These are phyloP conservation scores for Coemansia sp. DNA, from an alignment of 192 early-diverging fungal species.

Conservation along the genomic window DNA sequence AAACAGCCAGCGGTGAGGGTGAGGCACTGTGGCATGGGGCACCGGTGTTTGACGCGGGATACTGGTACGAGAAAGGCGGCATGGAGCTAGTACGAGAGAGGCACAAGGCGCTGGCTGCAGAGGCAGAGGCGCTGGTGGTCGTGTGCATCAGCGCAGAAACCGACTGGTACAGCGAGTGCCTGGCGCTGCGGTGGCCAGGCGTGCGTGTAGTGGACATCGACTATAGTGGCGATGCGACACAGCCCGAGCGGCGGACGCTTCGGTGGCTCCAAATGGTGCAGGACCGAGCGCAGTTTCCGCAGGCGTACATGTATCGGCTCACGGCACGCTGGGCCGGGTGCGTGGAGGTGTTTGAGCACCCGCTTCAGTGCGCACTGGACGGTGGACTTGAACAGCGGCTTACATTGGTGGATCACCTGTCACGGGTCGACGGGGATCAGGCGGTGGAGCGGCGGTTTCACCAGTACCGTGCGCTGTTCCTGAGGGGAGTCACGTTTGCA, in stretches of 20 bases:
- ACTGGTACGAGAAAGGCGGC: slow-evolving; percentile 42
- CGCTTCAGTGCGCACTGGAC: slow-evolving; percentile 18
- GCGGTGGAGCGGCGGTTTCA: slow-evolving; percentile 36
- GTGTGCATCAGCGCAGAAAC: slow-evolving; percentile 9
- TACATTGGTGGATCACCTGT: slow-evolving; percentile 25
- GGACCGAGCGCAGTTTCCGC: slow-evolving; percentile 32
- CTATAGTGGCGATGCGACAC: slow-evolving; percentile 27
- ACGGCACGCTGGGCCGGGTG: slow-evolving; percentile 48
- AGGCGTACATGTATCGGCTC: slow-evolving; percentile 32
- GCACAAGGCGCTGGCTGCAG: slow-evolving; percentile 16
- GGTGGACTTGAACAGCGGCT: slow-evolving; percentile 18
- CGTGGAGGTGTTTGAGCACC: slow-evolving; percentile 51
- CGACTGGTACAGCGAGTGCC: slow-evolving; percentile 25
- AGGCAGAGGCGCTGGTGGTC: slow-evolving; percentile 32
- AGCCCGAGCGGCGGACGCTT: slow-evolving; percentile 24
- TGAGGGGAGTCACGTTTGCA: slow-evolving; percentile 38
- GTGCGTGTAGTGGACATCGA: slow-evolving; percentile 35
- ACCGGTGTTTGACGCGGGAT: slow-evolving; percentile 41
- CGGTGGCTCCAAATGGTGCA: slow-evolving; percentile 42
- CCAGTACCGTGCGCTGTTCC: slow-evolving; percentile 43
- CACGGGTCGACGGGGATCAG: slow-evolving; percentile 16
- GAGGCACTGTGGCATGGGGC: slow-evolving; percentile 35
- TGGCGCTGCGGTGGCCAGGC: slow-evolving; percentile 44
- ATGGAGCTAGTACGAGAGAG: slow-evolving; percentile 39
- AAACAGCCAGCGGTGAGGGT: slow-evolving; percentile 1